Base-by-base conservation (phyloP, 768 basidiomycete genomes). In the Lentinula sp. region DNA sequence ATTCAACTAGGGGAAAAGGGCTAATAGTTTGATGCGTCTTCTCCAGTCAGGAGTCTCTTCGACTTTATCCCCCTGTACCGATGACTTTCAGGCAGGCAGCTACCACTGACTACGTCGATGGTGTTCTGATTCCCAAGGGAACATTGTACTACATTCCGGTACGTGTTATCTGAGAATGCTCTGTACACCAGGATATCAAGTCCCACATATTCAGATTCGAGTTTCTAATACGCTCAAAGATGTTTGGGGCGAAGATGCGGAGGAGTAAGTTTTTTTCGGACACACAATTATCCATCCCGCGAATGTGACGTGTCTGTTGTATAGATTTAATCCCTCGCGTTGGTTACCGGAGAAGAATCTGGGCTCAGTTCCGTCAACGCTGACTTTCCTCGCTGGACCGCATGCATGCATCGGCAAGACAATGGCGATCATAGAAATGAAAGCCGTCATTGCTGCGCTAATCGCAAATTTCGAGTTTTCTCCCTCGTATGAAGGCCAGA, bases 171-270 rank as follows among this genome's bases (percentile, higher is more conserved):
- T 23, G 3, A 8, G 7, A 11, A 35, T 34, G 31, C 46, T 13
- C 8, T 4, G 3, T 18, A n/a, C 32, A 21, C 40, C 0, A 42
- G 3, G 32, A 37, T 10, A 7, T 28, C 28, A 10, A 23, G n/a
- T 40, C 37, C 23, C 3, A 49, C 8, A 5, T 49, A 15, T 51
- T 31, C 16, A 83, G 80, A 81, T 82, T 56, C 76, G 79, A 39
- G 77, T 76, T 4, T 69, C 81, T 48, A 84, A 84, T 63, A 81
- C 79, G 1, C 80, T 76, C 74, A 77, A 76, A 57, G 74, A 70
- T 11, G 62, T 80, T 10, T 84, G 80, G 81, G 81, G 81, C 13
- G 74, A 75, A 51, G 79, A 84, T 61, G 80, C 80, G 2, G 78
- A 80, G 64, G 76, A 78, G 77, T 79, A 51, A 13, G 32, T 34